Base-by-base conservation (phyloP, 352 stramenopile genomes). In the Pythium coloratum region DNA sequence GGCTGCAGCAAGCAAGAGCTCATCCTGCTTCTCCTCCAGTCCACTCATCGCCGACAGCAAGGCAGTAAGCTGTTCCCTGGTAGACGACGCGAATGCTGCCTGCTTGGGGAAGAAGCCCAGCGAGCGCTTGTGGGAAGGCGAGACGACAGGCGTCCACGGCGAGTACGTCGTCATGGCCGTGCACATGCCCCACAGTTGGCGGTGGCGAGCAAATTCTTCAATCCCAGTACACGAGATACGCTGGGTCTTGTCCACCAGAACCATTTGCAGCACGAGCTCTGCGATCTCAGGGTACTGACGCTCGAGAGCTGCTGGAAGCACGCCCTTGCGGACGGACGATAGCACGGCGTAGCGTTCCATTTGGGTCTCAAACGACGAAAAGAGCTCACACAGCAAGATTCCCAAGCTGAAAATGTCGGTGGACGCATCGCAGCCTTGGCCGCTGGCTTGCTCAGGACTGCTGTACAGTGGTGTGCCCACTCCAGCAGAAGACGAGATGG, bases 321-420 rank as follows among this genome's bases (percentile, higher is more conserved):
- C 55, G 0, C 83, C 80, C 16, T 78, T 76, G 12, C 80, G 78
- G 14, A 75, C 67, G 2, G 83, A 72, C 8, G 63, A 80, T 2
- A 94, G 76, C 32, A 87, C 79, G 7, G 83, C 62, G 34, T 85
- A 79, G 47, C 84, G 79, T 64, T 94, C 86, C 86, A 94, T 94
- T 56, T 93, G 85, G 1, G 86, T 92, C 34, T 77, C 75, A 58
- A 94, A 94, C 2, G 70, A 59, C 54, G 81, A 89, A 55, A 93
- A 93, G 20, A 94, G 64, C 51, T 94, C 86, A 38, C 81, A 91
- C 20, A 94, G 55, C 44, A 94, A 40, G 44, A 93, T 70, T 0
- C 86, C 86, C 30, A 94, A 77, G 65, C 83, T 93, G 69, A 80
- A 94, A 26, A 94, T 65, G 38, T 94, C 86, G 20, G 81, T 88